A percentile compares a stretch with the other conserved stretches of the same genome.
Conservation (phyloP, 805 yeast species). For the Sugiyamaella mastotermitis region DNA sequence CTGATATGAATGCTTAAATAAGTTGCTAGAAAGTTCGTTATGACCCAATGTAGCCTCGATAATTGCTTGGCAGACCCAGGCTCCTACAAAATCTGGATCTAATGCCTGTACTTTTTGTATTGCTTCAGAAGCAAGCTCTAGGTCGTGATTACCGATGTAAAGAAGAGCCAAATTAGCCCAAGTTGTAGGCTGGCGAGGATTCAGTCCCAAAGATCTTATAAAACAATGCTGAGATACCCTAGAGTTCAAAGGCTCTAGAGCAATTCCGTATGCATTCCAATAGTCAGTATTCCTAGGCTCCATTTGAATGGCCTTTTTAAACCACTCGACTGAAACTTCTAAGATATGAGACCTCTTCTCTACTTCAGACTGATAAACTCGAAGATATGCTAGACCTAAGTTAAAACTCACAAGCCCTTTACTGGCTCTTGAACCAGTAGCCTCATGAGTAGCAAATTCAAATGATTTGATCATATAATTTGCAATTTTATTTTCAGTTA, state of each 20-base stretch:
- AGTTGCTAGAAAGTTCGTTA: constrained; percentile 43
- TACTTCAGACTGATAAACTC: constrained; percentile 32
- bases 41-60: constrained; percentile 31
- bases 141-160: constrained; percentile 62
- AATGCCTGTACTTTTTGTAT: constrained; percentile 70
- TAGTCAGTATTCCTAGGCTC: constrained; percentile 65
- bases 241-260: constrained; percentile 57
- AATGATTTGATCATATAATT: constrained; percentile 3
- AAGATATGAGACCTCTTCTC: constrained; percentile 31
- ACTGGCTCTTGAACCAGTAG: constrained; percentile 24
- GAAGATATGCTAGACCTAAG: constrained; percentile 59
- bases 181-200: constrained; percentile 56
- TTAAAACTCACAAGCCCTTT: constrained; percentile 49
- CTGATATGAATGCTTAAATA: constrained; percentile 73
- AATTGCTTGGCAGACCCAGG: constrained; percentile 88
- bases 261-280: constrained; percentile 83
- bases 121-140: constrained; percentile 66
- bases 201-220: constrained; percentile 69
- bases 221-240: constrained; percentile 88
- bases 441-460: constrained; percentile 1
- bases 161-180: constrained; percentile 84
- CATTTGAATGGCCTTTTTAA: constrained; percentile 63
- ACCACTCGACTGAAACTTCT: constrained; percentile 46
- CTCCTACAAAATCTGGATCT: constrained; percentile 64
- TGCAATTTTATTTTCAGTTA: not conserved